Evolutionary conservation across 2,329 filamentous ascomycete genomes (phyloP).

Genomic region (Oidium heveae): DNA sequence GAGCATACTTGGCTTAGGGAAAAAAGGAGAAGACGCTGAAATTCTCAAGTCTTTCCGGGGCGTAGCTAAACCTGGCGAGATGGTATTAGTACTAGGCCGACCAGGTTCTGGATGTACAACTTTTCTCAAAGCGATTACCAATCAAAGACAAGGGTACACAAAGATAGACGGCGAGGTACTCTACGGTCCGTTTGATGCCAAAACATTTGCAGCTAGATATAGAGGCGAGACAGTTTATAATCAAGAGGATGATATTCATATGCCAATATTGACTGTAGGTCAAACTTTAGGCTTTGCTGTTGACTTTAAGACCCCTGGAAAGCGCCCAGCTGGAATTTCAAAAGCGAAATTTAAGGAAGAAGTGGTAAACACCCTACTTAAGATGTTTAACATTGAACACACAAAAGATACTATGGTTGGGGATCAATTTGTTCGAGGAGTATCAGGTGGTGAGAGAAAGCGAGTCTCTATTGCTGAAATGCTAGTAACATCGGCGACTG

Average conservation of each 20-base stretch:
- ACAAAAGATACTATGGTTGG: conserved; percentile 68
- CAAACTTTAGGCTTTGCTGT: conserved; percentile 71
- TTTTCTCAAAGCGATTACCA: conserved; percentile 27
- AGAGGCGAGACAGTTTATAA: conserved; percentile 70
- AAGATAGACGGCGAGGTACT: conserved; percentile 40
- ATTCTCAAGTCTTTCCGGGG: conserved; percentile 50
- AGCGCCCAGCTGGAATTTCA: conserved; percentile 47
- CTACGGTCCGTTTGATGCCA: conserved; percentile 48
- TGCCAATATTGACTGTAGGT: conserved; percentile 60
- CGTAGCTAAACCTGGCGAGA: conserved; percentile 56
- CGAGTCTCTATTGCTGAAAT: conserved; percentile 60
- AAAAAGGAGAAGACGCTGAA: conserved; percentile 44
- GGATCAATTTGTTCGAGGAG: conserved; percentile 54
- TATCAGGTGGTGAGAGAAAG: conserved; percentile 60
- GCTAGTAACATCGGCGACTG: conserved; percentile 44
- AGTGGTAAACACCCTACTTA: conserved; percentile 48
- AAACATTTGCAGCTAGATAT: conserved; percentile 45
- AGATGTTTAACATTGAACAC: conserved; percentile 88
- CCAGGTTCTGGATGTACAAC: conserved; percentile 24
- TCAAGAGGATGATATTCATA: conserved; percentile 65
- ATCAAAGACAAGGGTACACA: conserved; percentile 32
- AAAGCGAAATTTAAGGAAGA: conserved; percentile 52
- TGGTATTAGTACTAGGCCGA: conserved; percentile 23
- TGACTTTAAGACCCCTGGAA: conserved; percentile 62
- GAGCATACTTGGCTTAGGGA: conserved; percentile 35